Evolutionary conservation across 164 flowering plant genomes (phyloP).

Genomic region (Magnolia officinalis): DNA sequence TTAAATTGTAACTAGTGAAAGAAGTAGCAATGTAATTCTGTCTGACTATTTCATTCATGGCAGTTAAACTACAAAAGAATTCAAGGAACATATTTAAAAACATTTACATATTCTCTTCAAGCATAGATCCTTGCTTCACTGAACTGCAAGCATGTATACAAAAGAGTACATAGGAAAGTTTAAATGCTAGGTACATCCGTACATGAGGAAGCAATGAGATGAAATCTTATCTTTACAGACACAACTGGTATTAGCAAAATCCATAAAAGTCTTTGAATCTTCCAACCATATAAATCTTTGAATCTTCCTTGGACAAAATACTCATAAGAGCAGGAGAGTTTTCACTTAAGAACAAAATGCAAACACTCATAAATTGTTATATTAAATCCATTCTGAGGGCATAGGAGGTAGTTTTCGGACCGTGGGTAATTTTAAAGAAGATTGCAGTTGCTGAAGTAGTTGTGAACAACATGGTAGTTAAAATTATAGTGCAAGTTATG

Average conservation of each 20-base stretch:
- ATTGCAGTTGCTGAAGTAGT: too few relatives aligned
- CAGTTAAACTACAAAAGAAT: not conserved
- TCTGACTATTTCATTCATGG: not conserved
- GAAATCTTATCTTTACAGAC: not conserved
- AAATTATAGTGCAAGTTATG: too few relatives aligned
- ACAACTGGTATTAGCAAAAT: not conserved
- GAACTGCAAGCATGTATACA: not conserved
- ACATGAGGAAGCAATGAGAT: not conserved
- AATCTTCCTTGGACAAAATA: not conserved
- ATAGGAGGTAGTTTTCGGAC: too few relatives aligned
- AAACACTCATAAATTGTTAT: too few relatives aligned
- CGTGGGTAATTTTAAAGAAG: too few relatives aligned
- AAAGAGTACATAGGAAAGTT: not conserved
- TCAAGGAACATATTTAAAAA: not conserved
- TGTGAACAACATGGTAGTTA: too few relatives aligned
- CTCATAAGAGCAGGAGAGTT: not conserved
- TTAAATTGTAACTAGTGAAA: not conserved
- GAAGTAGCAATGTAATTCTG: not conserved
- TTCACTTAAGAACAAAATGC: not conserved
- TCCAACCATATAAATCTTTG: too few relatives aligned
- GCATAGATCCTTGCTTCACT: not conserved
- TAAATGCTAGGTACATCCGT: not conserved
- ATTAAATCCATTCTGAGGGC: too few relatives aligned
- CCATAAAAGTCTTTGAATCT: not conserved
- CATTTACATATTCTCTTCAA: not conserved